Conservation (phyloP, 2,329 filamentous ascomycete genomes). For the Grosmannia serpens region DNA sequence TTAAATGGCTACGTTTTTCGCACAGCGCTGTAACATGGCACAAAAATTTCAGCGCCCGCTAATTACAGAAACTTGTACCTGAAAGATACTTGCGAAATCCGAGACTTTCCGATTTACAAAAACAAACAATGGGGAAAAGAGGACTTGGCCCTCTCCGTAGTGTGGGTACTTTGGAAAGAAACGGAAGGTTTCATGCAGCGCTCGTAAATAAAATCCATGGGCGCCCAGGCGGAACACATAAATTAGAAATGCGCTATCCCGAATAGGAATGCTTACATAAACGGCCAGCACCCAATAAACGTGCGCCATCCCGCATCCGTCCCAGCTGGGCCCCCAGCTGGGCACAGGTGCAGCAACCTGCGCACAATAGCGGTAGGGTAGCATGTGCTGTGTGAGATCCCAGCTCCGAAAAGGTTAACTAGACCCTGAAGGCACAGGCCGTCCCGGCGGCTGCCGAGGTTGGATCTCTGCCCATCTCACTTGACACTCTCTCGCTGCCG, state of each 20-base stretch:
- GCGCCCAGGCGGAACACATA: not conserved
- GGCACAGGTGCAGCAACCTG: not conserved
- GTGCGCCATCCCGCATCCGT: too few species aligned
- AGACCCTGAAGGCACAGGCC: not conserved
- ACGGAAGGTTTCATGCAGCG: not conserved
- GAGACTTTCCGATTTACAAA: constrained; percentile 1
- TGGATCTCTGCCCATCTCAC: not conserved
- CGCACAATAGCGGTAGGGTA: not conserved
- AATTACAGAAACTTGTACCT: too few species aligned
- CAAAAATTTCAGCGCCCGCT: too few species aligned
- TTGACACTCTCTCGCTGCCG: not conserved
- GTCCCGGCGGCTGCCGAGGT: constrained; percentile 8
- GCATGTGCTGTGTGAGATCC: not conserved
- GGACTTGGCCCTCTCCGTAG: not conserved
- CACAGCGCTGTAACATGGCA: too few species aligned
- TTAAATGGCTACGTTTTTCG: too few species aligned
- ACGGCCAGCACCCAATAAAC: not conserved
- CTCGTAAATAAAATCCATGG: not conserved
- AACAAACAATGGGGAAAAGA: not conserved
- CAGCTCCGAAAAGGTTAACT: not conserved
- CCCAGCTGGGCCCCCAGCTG: not conserved
- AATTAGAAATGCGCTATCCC: not conserved
- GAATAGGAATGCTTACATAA: not conserved
- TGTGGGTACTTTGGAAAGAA: not conserved
- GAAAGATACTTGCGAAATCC: not conserved